Base-by-base conservation (phyloP, 164 flowering plant genomes). In the Tetrastigma voinierianum region DNA sequence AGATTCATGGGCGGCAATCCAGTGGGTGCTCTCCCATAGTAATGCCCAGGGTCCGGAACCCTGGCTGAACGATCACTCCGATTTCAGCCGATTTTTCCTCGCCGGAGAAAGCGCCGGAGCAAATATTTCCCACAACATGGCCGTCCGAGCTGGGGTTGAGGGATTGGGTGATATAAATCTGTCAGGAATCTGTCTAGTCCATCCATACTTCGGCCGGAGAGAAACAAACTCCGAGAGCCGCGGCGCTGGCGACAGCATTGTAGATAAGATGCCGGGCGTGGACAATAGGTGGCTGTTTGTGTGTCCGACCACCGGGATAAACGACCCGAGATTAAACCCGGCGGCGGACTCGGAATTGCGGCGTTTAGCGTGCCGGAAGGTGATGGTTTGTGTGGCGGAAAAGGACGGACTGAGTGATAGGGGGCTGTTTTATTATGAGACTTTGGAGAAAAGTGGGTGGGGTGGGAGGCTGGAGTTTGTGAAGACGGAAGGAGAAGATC, bases 381-480 rank as follows among this genome's bases (percentile, higher is more conserved):
- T 81, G 70, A 10, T 79, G 24, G 75, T 83, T 0, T 79, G 74
- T 45, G 69, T 77, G 57, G 80, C 84, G 20, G 87, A 75, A 73
- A 69, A 67, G 56, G 87, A 83, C 59, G 10, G 52, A n/a, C 43
- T 83, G 66, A 75, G 66, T 18, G 68, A 65, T 2, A 66, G 77
- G 25, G 84, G 79, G 1, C 17, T 64, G 66, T 7, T 6, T 20
- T 81, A 83, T 51, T 65, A 70, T 6, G 76, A 81, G 18, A 15
- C 46, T 9, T 48, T 83, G 76, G 52, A 24, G 12, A 61, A 57
- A 25, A 72, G 83, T 32, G 81, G 75, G 32, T 81, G 84, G 87
- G 66, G 43, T 1, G 83, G 83, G 12, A n/a, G 6, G 1, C 70
- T 66, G 59, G 87, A 78, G 67, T 44, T 79, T 10, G 13, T 64